phyloP scores from a whole-genome alignment of 1,284 basidiomycete genomes.

The Puccinia coronata region DNA sequence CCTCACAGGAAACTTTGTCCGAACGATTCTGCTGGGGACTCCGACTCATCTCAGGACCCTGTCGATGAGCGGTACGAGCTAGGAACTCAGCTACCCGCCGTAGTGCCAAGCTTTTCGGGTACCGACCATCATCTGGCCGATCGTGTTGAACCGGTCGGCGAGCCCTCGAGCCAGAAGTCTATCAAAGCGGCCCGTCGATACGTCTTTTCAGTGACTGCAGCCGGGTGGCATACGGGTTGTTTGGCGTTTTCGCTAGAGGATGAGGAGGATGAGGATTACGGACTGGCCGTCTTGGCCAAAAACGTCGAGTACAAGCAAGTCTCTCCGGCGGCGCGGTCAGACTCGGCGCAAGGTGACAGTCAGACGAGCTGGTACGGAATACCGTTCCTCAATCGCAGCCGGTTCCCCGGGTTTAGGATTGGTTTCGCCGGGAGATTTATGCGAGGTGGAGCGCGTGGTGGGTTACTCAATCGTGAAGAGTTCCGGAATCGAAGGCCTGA shows the following conservation, averaged over 20 bases:
- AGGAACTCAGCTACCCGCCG: slow-evolving; percentile 15
- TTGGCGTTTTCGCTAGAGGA: slow-evolving; percentile 38
- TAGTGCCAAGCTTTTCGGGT: slow-evolving; percentile 37
- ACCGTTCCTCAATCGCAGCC: background rate
- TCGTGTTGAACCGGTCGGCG: background rate
- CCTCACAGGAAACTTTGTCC: slow-evolving; percentile 20
- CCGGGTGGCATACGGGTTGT: slow-evolving; percentile 47
- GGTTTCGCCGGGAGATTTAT: no score
- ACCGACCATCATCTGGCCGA: slow-evolving; percentile 16
- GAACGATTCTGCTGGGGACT: background rate
- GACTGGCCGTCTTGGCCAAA: slow-evolving; percentile 22
- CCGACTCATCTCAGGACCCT: background rate
- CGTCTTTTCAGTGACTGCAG: slow-evolving; percentile 36
- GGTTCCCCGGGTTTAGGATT: no score
- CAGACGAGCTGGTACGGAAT: background rate
- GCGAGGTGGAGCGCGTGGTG: no score
- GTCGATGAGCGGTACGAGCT: background rate
- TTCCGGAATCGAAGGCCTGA: no score
- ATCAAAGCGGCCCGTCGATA: slow-evolving; percentile 9
- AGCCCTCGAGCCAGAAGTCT: background rate
- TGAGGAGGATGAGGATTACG: slow-evolving; percentile 36
- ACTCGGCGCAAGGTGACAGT: background rate
- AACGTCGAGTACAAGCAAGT: background rate
- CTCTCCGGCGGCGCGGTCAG: background rate
- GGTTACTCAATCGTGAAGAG: no score